These are phyloP conservation scores for Phaeosphaeriaceae sp. DNA, from an alignment of 2,329 filamentous ascomycete genomes.

Conservation along the genomic window DNA sequence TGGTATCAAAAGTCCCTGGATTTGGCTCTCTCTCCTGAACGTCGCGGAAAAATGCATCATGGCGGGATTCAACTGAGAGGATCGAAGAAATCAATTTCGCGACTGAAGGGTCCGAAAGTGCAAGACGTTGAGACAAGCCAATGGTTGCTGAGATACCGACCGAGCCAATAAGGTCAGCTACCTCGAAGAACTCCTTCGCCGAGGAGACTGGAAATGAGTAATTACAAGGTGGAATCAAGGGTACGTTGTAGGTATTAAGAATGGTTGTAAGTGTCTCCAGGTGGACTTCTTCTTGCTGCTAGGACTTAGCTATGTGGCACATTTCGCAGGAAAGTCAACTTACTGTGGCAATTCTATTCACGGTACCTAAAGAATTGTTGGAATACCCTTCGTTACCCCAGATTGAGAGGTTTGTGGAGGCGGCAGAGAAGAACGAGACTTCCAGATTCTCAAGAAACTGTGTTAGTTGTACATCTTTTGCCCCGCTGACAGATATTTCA, in stretches of 20 bases:
- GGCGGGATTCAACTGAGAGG: too few relatives aligned
- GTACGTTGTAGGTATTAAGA: conserved; percentile 17
- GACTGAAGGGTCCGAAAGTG: too few relatives aligned
- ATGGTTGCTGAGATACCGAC: conserved; percentile 16
- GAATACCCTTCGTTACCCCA: conserved; percentile 7
- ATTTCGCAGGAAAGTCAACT: conserved; percentile 6
- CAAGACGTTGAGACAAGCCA: too few relatives aligned
- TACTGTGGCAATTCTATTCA: conserved; percentile 16
- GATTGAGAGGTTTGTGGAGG: conserved; percentile 15
- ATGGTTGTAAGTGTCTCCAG: conserved; percentile 12
- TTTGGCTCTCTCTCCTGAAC: too few relatives aligned
- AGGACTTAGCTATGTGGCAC: conserved; percentile 3
- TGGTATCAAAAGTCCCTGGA: too few relatives aligned
- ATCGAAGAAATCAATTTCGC: too few relatives aligned
- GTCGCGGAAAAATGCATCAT: too few relatives aligned
- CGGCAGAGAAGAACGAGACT: conserved; percentile 16
- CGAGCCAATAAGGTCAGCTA: conserved; percentile 16
- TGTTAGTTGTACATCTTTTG: conserved; percentile 14
- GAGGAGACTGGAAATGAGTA: conserved; percentile 17
- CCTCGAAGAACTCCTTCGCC: conserved; percentile 16
- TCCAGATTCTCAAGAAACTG: conserved; percentile 20
- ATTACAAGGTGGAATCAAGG: conserved; percentile 19
- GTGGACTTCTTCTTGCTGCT: conserved; percentile 17
- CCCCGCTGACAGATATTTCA: conserved; percentile 11
- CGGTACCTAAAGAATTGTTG: conserved; percentile 13